A percentile compares a stretch with the other conserved stretches of the same genome.
Evolutionary conservation across 495 filamentous ascomycete genomes (phyloP).

Genomic region (Darksidea phi): DNA sequence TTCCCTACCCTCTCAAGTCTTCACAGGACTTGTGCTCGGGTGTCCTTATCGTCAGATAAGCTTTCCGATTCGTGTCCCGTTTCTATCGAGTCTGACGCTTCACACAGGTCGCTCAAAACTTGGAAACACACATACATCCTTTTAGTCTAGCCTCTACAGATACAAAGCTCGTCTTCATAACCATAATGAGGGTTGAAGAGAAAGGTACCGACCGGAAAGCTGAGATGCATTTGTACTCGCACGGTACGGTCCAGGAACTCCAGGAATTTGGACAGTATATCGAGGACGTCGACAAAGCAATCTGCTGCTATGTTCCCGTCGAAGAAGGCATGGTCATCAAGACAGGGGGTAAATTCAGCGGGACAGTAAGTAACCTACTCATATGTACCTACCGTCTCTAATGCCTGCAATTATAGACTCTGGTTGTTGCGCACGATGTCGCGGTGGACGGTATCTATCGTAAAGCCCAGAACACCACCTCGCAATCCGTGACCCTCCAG

Average conservation of each 20-base stretch:
- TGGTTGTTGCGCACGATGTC: constrained; percentile 12
- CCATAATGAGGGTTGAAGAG: constrained; percentile 29
- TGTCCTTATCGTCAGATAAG: too few species aligned
- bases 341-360: constrained; percentile 1
- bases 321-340: constrained; percentile 13
- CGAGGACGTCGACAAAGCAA: constrained; percentile 2
- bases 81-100: too few species aligned
- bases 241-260: neutral
- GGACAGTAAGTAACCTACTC: constrained; percentile 7
- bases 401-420: neutral
- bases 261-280: constrained; percentile 20
- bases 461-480: neutral
- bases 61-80: too few species aligned
- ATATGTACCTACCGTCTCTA: neutral
- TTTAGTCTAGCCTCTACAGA: neutral
- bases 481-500: neutral
- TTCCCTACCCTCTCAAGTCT: too few species aligned
- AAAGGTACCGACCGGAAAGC: constrained; percentile 21
- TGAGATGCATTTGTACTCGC: constrained; percentile 12
- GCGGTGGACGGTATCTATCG: constrained; percentile 25
- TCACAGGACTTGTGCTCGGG: too few species aligned
- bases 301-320: constrained; percentile 25
- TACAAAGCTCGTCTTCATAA: too few species aligned
- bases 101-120: too few species aligned
- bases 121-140: neutral